Evolutionary conservation across 257 asterid genomes (phyloP).

Genomic region (Buddleja alternifolia): DNA sequence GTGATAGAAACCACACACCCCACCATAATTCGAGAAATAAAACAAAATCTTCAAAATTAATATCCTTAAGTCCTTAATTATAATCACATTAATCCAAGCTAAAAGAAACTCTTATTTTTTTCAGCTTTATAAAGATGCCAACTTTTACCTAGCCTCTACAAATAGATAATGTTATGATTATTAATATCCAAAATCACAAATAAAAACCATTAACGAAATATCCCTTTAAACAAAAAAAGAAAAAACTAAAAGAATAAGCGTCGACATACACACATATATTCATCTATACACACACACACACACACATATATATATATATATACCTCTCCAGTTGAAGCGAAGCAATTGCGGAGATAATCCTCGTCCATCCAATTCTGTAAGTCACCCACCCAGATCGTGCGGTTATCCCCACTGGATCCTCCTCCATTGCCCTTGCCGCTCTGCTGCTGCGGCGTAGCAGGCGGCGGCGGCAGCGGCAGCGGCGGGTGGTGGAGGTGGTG

Average conservation of each 20-base stretch:
- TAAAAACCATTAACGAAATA: conserved; percentile 3
- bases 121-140: conserved; percentile 3
- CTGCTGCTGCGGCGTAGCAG: conserved; percentile 37
- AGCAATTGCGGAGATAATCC: conserved; percentile 93
- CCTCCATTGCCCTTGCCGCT: conserved; percentile 45
- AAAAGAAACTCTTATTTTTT: neutral
- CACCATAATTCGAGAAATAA: too few species aligned
- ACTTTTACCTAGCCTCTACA: neutral
- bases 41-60: neutral
- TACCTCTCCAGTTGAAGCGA: conserved; percentile 89
- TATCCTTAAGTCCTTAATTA: neutral
- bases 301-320: neutral
- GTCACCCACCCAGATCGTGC: conserved; percentile 98
- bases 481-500: conserved; percentile 52
- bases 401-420: conserved; percentile 78
- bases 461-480: conserved; percentile 40
- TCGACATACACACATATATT: too few species aligned
- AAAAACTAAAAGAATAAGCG: neutral
- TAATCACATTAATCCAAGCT: neutral
- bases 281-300: neutral
- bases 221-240: neutral
- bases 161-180: neutral
- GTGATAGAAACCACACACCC: too few species aligned
- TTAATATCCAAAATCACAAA: neutral
- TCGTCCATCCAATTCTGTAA: conserved; percentile 96